phyloP scores from a whole-genome alignment of 78 protist species.

The Monocercomonoides exilis region DNA sequence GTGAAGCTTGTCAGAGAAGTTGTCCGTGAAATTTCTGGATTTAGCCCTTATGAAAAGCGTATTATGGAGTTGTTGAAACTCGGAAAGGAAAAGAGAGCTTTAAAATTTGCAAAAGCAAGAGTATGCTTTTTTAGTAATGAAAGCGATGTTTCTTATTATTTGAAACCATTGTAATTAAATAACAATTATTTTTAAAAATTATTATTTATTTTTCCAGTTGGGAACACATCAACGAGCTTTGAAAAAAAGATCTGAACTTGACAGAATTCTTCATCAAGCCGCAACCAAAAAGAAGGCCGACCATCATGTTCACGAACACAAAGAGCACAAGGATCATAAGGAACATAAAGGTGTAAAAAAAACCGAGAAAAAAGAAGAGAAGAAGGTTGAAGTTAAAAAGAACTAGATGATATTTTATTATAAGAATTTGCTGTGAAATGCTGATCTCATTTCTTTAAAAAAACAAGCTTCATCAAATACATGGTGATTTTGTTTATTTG shows the following conservation, averaged over 20 bases:
- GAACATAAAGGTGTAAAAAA: too few species aligned
- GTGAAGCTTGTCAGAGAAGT: slow-evolving; percentile 5
- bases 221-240: slow-evolving; percentile 18
- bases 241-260: not conserved
- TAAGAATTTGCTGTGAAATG: too few species aligned
- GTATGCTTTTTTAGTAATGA: not conserved
- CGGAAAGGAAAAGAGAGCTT: slow-evolving; percentile 11
- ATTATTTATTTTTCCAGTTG: not conserved
- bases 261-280: not conserved
- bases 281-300: too few species aligned
- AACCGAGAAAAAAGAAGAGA: too few species aligned
- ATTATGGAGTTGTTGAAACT: slow-evolving; percentile 14
- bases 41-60: slow-evolving; percentile 17
- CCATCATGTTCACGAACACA: too few species aligned
- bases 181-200: not conserved
- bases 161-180: not conserved
- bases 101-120: slow-evolving; percentile 10
- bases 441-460: too few species aligned
- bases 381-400: too few species aligned
- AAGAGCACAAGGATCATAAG: too few species aligned
- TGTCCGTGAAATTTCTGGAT: slow-evolving; percentile 6
- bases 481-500: too few species aligned
- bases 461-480: too few species aligned
- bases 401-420: too few species aligned
- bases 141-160: too few species aligned